Conservation (phyloP, 1,284 basidiomycete species). For the Cutaneotrichosporon curvatum region DNA sequence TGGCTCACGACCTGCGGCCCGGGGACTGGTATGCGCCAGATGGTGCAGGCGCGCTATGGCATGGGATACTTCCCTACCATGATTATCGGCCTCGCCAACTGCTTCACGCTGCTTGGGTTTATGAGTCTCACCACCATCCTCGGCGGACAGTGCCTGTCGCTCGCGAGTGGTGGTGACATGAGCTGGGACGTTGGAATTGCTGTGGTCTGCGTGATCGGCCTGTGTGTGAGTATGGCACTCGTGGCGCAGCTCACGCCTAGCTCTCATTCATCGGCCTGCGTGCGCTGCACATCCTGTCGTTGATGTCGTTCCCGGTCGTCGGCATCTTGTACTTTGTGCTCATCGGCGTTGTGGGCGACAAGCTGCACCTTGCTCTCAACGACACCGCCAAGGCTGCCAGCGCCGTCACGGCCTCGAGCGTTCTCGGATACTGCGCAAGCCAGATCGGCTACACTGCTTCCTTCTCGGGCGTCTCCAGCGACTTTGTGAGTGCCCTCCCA, state of each 20-base stretch:
- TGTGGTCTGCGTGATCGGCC: conserved; percentile 67
- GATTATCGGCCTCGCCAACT: conserved; percentile 58
- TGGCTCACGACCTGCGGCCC: conserved; percentile 69
- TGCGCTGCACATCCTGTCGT: conserved; percentile 43
- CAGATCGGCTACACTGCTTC: conserved; percentile 42
- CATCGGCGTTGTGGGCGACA: conserved; percentile 60
- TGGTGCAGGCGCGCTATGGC: conserved; percentile 70
- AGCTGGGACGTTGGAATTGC: conserved; percentile 70
- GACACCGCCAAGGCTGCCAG: conserved; percentile 28
- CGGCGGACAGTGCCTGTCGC: conserved; percentile 68
- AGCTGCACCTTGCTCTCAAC: conserved; percentile 41
- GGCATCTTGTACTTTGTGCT: conserved; percentile 68
- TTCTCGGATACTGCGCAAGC: conserved; percentile 38
- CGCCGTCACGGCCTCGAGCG: conserved; percentile 28
- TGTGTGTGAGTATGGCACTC: conserved; percentile 53
- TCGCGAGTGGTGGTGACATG: conserved; percentile 56
- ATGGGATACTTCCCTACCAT: conserved; percentile 69
- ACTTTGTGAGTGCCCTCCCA: conserved; percentile 31
- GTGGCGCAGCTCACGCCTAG: conserved; percentile 8
- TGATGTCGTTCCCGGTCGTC: conserved; percentile 47
- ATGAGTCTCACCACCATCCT: conserved; percentile 69
- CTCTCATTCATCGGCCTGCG: conserved; percentile 51
- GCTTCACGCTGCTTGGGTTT: conserved; percentile 61
- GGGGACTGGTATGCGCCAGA: conserved; percentile 75
- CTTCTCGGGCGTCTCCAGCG: conserved; percentile 37